Evolutionary conservation across 1,284 basidiomycete species (phyloP), one percentile per base, ranked within the genome.

Genomic region (Boletus sp.): DNA sequence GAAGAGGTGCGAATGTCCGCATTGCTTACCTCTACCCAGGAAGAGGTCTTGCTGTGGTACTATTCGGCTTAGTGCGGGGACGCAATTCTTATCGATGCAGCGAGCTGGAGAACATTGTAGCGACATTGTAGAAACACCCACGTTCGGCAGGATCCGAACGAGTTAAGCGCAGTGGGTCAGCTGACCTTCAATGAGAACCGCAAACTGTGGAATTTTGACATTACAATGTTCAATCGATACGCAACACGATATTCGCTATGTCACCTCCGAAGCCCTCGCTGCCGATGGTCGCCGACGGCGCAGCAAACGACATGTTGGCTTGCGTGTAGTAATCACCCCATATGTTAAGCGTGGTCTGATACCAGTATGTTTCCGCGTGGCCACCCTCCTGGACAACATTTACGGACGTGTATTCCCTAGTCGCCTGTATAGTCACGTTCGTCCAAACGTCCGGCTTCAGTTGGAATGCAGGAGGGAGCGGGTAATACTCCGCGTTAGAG

Each of bases 281-380:
- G 0, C 73, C 69, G 20, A 75, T 63, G 5, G 52, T 55, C 33
- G 54, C 54, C 2, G 70, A 60, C 0, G 71, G 73, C n/a, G 72
- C 73, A 3, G 72, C 71, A 46, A 75, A 75, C 6, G 72, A 73
- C 69, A 75, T 73, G 46, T 75, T 74, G 29, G 66, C 71, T 19
- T 58, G 50, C 27, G 59, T 60, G 57, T 71, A 66, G 33, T 68
- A 68, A 36, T 67, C 67, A 4, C 70, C 70, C 69, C 70, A 72
- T 14, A 73, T 70, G 47, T 69, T 62, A 48, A 74, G 53, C 41
- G 57, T 56, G 14, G 70, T 70, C 36, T 56, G 59, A 58, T 71
- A 74, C 54, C 59, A 70, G 27, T 58, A 57, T n/a, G 53, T 57
- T 37, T 60, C 57, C 17, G 61, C 59, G 3, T 42, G 27, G 1